Evolutionary conservation across 192 early-diverging fungal genomes (phyloP).

Genomic region (Irineochytrium annulatum): DNA sequence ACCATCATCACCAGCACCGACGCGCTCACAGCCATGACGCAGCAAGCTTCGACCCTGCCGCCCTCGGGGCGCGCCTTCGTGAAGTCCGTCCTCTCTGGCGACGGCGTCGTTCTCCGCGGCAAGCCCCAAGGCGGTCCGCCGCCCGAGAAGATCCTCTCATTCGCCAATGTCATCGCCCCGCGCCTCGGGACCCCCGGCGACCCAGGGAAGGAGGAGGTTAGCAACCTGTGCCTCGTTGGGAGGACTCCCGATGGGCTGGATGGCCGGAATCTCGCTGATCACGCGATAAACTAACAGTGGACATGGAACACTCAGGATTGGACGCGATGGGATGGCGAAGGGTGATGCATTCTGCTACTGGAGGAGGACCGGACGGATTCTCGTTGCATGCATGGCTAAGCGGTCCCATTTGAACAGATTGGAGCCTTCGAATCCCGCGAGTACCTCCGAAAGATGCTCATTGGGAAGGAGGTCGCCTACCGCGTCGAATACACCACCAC

Average conservation of each 20-base stretch:
- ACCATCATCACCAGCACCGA: too few relatives aligned
- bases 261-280: too few relatives aligned
- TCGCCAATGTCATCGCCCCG: constrained; percentile 79
- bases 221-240: too few relatives aligned
- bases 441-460: constrained; percentile 76
- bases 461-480: constrained; percentile 88
- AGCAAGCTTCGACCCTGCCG: constrained; percentile 31
- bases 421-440: constrained; percentile 83
- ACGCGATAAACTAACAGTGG: too few relatives aligned
- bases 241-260: too few relatives aligned
- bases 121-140: constrained; percentile 78
- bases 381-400: too few relatives aligned
- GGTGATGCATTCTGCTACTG: too few relatives aligned
- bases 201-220: constrained; percentile 81
- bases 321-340: too few relatives aligned
- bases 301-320: too few relatives aligned
- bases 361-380: too few relatives aligned
- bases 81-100: constrained; percentile 88
- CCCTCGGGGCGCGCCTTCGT: constrained; percentile 61
- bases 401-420: constrained; percentile 1
- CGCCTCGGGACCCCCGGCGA: constrained; percentile 71
- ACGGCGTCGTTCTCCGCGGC: constrained; percentile 85
- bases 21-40: too few relatives aligned
- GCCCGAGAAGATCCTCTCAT: constrained; percentile 76
- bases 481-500: constrained; percentile 70